A percentile compares a stretch with the other conserved stretches of the same genome.
These are phyloP conservation scores for Phialemonium atrogriseum DNA, from an alignment of 2,329 filamentous ascomycete species.

Conservation along the genomic window DNA sequence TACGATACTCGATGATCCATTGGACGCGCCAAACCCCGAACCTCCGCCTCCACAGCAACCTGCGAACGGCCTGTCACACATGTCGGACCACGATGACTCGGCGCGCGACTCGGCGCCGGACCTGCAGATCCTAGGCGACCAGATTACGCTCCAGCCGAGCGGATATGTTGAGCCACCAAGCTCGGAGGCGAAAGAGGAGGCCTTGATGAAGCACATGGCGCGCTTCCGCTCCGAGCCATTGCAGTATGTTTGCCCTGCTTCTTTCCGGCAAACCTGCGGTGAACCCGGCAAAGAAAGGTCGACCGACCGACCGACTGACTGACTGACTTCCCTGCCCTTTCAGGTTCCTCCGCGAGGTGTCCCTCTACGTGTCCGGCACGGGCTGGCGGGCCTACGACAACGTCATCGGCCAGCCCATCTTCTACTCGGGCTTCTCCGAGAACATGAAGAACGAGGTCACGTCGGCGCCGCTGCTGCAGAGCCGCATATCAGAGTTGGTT, in stretches of 20 bases:
- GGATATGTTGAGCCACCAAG: constrained; percentile 50
- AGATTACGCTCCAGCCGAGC: constrained; percentile 66
- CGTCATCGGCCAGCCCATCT: constrained; percentile 84
- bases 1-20: no score
- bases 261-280: no score
- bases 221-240: constrained; percentile 69
- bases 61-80: no score
- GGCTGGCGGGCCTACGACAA: constrained; percentile 94
- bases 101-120: constrained; percentile 57
- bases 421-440: constrained; percentile 86
- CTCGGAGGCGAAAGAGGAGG: constrained; percentile 52
- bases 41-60: constrained; percentile 2
- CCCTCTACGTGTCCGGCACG: constrained; percentile 82
- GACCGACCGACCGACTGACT: no score
- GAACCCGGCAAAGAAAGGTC: no score
- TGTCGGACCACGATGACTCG: constrained; percentile 31
- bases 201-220: constrained; percentile 73
- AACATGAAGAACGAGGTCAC: constrained; percentile 77
- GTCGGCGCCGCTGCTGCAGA: constrained; percentile 64
- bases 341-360: constrained; percentile 89
- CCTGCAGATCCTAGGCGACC: constrained; percentile 66
- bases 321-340: constrained; percentile 5
- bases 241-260: constrained; percentile 31
- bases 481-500: constrained; percentile 69
- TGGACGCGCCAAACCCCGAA: background rate